Conservation (phyloP, 371 early-diverging fungal genomes). For the Nematocida minor region DNA sequence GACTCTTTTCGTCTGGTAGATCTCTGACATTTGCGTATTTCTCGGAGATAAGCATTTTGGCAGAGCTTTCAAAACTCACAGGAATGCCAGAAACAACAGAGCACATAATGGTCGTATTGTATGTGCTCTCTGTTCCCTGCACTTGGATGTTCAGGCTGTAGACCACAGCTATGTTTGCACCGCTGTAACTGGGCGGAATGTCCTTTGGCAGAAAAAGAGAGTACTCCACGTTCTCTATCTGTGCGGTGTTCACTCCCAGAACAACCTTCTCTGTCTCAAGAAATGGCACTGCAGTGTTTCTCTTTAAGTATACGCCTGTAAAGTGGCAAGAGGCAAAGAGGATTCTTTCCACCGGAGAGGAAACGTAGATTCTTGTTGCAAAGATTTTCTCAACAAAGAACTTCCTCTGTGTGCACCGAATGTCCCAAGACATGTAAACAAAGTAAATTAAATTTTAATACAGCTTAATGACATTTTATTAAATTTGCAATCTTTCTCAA, state of each 20-base stretch:
- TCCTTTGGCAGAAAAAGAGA: slow-evolving; percentile 23
- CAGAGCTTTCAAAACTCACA: slow-evolving; percentile 1
- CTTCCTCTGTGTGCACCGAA: neutral
- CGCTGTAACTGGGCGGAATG: slow-evolving; percentile 38
- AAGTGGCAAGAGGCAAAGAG: slow-evolving; percentile 16
- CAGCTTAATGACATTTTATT: neutral
- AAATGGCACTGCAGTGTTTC: neutral
- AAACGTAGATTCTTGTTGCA: neutral
- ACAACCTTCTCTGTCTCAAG: slow-evolving; percentile 17
- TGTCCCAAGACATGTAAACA: slow-evolving; percentile 22
- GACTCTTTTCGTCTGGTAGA: neutral
- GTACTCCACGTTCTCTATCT: neutral
- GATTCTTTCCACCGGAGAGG: neutral
- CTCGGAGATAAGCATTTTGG: neutral
- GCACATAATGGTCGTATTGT: neutral
- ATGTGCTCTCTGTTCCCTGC: neutral
- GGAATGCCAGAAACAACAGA: neutral
- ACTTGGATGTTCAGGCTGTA: slow-evolving; percentile 20
- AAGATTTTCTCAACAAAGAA: slow-evolving; percentile 7
- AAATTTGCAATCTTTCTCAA: neutral
- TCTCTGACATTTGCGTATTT: neutral
- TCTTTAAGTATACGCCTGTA: slow-evolving; percentile 1
- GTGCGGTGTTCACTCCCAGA: neutral
- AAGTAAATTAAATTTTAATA: slow-evolving; percentile 20
- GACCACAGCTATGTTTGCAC: slow-evolving; percentile 8